phyloP scores from a whole-genome alignment of 2,329 filamentous ascomycete genomes.

The Calycina marina region DNA sequence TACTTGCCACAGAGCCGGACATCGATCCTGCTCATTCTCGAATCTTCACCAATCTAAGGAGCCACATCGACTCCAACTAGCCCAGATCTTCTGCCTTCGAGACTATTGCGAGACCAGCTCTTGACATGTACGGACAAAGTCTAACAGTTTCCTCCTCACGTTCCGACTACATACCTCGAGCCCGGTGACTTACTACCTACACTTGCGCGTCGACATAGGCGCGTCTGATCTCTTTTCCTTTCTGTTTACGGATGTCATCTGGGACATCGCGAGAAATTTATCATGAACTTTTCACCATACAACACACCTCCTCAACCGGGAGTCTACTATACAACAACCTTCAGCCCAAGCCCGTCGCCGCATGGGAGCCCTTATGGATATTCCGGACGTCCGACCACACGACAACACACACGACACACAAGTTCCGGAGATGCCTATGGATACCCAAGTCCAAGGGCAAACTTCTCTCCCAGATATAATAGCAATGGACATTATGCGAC shows the following conservation, averaged over 20 bases:
- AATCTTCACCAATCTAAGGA: constrained; percentile 13
- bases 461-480: constrained; percentile 24
- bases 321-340: constrained; percentile 19
- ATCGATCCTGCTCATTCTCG: neutral
- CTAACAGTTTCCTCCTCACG: constrained; percentile 22
- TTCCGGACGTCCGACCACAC: constrained; percentile 16
- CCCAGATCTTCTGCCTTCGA: constrained; percentile 13
- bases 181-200: constrained; percentile 23
- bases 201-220: constrained; percentile 16
- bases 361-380: constrained; percentile 20
- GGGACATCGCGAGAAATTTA: constrained; percentile 21
- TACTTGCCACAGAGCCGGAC: neutral
- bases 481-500: constrained; percentile 24
- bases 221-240: constrained; percentile 14
- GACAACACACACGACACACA: constrained; percentile 20
- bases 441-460: constrained; percentile 12
- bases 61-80: constrained; percentile 14
- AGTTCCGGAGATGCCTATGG: constrained; percentile 20
- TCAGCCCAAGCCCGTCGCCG: constrained; percentile 21
- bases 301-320: constrained; percentile 18
- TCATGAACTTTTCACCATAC: constrained; percentile 20
- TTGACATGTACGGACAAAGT: constrained; percentile 25
- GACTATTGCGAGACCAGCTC: constrained; percentile 17
- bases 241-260: constrained; percentile 14
- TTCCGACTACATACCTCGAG: constrained; percentile 25